A percentile compares a stretch with the other conserved stretches of the same genome.
These are phyloP conservation scores for Gentiana dahurica DNA, from an alignment of 257 asterid genomes.

Conservation along the genomic window DNA sequence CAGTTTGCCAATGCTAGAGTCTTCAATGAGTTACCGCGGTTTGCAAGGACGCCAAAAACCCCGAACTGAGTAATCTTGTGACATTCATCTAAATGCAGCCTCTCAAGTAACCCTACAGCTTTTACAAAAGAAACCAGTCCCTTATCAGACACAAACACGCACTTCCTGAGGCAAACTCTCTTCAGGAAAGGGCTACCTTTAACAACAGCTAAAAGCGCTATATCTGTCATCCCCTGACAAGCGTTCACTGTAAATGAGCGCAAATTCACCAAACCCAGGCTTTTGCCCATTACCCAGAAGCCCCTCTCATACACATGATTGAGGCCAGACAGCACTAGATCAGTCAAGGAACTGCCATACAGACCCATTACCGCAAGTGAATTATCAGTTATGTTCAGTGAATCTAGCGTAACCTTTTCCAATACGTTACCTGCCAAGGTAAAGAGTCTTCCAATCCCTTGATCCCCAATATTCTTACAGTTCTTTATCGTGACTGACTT, in stretches of 20 bases:
- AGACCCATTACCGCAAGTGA: conserved; percentile 91
- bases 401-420: conserved; percentile 49
- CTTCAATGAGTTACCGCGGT: conserved; percentile 44
- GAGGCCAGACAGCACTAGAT: conserved; percentile 44
- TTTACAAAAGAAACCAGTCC: conserved; percentile 58
- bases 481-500: conserved; percentile 44
- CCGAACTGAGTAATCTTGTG: conserved; percentile 70
- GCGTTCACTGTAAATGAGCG: conserved; percentile 51
- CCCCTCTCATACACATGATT: conserved; percentile 76
- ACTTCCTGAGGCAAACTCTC: conserved; percentile 36
- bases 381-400: conserved; percentile 50
- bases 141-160: conserved; percentile 54
- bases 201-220: conserved; percentile 51
- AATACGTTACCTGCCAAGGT: conserved; percentile 52
- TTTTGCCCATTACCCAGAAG: conserved; percentile 94
- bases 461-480: conserved; percentile 64
- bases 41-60: conserved; percentile 48
- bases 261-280: conserved; percentile 67
- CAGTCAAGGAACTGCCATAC: conserved; percentile 59
- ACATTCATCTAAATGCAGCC: conserved; percentile 59
- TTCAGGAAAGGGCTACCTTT: conserved; percentile 64
- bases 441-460: conserved; percentile 62
- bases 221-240: conserved; percentile 68
- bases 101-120: conserved; percentile 47
- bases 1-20: conserved; percentile 56